Evolutionary conservation across 2,329 filamentous ascomycete species (phyloP).

Genomic region (Chrysosporium keratinophilum): DNA sequence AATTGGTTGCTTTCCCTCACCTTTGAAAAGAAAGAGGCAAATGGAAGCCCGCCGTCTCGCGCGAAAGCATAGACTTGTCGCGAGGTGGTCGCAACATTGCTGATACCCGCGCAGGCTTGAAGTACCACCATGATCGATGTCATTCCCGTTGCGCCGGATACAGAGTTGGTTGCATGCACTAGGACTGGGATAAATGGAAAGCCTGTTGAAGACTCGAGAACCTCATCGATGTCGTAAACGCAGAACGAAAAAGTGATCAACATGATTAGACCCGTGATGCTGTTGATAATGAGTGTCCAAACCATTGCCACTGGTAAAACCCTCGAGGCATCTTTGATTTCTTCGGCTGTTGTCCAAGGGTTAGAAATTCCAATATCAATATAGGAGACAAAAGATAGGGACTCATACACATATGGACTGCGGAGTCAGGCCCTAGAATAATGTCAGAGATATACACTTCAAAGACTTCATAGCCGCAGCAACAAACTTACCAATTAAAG

Average conservation of each 20-base stretch:
- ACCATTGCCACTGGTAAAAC: conserved; percentile 31
- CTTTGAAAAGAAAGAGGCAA: conserved; percentile 20
- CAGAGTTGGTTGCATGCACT: conserved; percentile 36
- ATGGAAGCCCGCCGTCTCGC: conserved; percentile 28
- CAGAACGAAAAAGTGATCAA: conserved; percentile 29
- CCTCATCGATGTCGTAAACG: conserved; percentile 26
- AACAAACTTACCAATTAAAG: conserved; percentile 18
- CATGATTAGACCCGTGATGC: conserved; percentile 29
- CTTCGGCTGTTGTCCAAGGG: conserved; percentile 26
- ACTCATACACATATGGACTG: conserved; percentile 19
- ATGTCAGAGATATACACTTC: background rate
- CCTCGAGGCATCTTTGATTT: conserved; percentile 29
- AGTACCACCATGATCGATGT: conserved; percentile 26
- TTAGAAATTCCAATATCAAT: background rate
- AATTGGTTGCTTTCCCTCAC: background rate
- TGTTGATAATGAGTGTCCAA: conserved; percentile 28
- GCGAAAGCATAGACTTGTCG: conserved; percentile 29
- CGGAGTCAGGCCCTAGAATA: conserved; percentile 17
- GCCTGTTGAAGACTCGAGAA: conserved; percentile 25
- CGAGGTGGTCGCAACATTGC: conserved; percentile 26
- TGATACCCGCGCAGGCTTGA: conserved; percentile 23
- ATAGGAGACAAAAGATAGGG: background rate
- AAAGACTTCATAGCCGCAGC: background rate
- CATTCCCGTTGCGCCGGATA: conserved; percentile 25
- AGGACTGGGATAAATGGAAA: conserved; percentile 37